Evolutionary conservation across 139 green algal species (phyloP), one percentile per base, ranked within the genome.

Genomic region (Deuterostichococcus epilithicus): DNA sequence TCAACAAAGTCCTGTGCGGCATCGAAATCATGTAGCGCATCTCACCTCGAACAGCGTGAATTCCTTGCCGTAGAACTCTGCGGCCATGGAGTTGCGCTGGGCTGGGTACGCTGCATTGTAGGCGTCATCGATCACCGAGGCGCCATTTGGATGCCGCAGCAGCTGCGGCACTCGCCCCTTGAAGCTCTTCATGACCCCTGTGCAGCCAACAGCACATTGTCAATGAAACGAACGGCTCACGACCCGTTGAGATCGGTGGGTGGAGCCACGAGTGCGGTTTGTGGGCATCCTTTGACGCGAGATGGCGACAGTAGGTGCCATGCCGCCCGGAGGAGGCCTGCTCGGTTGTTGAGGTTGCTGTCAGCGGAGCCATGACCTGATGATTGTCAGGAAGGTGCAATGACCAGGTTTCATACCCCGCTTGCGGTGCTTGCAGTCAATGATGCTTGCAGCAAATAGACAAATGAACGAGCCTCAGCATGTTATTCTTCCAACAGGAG

Each of bases 21-120:
- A 82, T 78, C 63, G 83, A 78, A 52, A 79, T 59, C 34, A 52
- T 68, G 2, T 90, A 75, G 37, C 86, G 82, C 42, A 52, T 3
- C 52, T 5, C 18, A 63, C 52, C 60, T 81, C 83, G 76, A 97
- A 93, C 34, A 97, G 79, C 13, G 79, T 76, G 65, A 88, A 94
- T 82, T 97, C 92, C 37, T 84, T 86, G 37, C 88, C 86, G 76
- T 95, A 95, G 66, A 94, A 89, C 85, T 95, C 91, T 22, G 91
- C 85, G 26, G 89, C 89, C 85, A 95, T 82, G 18, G 80, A 74
- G 74, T 93, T 93, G 65, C 87, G 84, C 77, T 88, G 83, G 42
- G 75, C 8, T 0, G 80, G 72, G 26, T 76, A 78, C 23, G 82
- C 84, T 1, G 81, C 83, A 58, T 85, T 82, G 78, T 92, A 97